Conservation (phyloP, 2,329 filamentous ascomycete species). For the Apiospora malaysiana region DNA sequence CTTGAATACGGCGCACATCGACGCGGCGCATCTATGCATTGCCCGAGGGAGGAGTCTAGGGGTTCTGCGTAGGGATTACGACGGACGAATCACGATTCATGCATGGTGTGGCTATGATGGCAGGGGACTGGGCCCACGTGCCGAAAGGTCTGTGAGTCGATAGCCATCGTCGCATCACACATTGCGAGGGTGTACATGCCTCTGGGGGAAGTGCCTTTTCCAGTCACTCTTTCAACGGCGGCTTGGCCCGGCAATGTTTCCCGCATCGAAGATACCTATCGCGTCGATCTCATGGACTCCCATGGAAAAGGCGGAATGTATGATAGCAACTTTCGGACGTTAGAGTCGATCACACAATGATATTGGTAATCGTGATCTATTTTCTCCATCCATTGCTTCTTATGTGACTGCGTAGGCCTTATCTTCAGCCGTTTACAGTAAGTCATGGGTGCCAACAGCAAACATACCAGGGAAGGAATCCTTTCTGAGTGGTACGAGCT, state of each 20-base stretch:
- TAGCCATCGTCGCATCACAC: slow-evolving; percentile 12
- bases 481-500: background rate
- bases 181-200: background rate
- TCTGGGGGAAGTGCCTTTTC: background rate
- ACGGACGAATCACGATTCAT: slow-evolving; percentile 21
- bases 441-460: background rate
- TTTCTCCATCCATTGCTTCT: background rate
- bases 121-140: background rate
- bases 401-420: background rate
- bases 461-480: background rate
- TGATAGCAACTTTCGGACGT: slow-evolving; percentile 20
- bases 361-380: slow-evolving; percentile 10
- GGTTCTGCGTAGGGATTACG: slow-evolving; percentile 17
- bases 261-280: background rate
- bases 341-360: slow-evolving; percentile 19
- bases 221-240: slow-evolving; percentile 1
- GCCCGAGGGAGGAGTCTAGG: slow-evolving; percentile 8
- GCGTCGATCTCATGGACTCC: background rate
- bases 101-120: slow-evolving; percentile 16
- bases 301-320: slow-evolving; percentile 24
- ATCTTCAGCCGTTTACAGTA: background rate
- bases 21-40: slow-evolving; percentile 12
- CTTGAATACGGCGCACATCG: slow-evolving; percentile 18
- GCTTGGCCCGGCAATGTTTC: slow-evolving; percentile 1
- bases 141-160: slow-evolving; percentile 8